Base-by-base conservation (phyloP, 2,329 filamentous ascomycete genomes). In the Colletotrichum sp. region DNA sequence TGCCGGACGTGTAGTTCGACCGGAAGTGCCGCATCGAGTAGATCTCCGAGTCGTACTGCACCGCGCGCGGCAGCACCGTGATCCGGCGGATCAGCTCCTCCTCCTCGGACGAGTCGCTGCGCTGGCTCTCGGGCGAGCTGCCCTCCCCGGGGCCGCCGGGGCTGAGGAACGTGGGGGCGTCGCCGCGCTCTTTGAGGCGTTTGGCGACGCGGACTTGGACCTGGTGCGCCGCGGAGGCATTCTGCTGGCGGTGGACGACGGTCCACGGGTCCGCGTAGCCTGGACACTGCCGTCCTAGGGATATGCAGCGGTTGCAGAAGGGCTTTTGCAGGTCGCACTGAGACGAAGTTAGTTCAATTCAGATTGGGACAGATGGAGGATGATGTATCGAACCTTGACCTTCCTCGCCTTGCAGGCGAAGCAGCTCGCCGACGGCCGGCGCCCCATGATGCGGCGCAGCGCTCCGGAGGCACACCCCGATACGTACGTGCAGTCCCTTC, bases 261-360 rank as follows among this genome's bases (percentile, higher is more conserved):
- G 85, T 84, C 63, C 85, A 82, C 68, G 83, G 81, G 74, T 85
- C 82, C 12, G 84, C 81, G 71, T 86, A 86, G 8, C 85, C 85
- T 1, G 85, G 85, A 25, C 85, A 86, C n/a, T 83, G 79, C 36
- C 79, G 79, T 52, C 85, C 85, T 74, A 86, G 85, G 71, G 84
- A 85, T 78, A 80, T 79, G 77, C 85, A 86, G 79, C 85, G 81
- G 70, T 84, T 82, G 72, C 85, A 86, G 4, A 78, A 80, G 4
- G 85, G 85, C 27, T 83, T 83, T 13, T 64, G 81, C 16, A 86
- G 83, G 76, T 86, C 85, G 72, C 85, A 86, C 85, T 86, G 72
- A 5, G n/a, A 19, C 9, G 68, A 3, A 27, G 8, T 30, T 8
- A 64, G 30, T 39, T 19, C 22, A 15, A 12, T 61, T 0, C 16